A percentile compares a stretch with the other conserved stretches of the same genome.
Conservation (phyloP, 2,329 filamentous ascomycete genomes). For the Rhynchosporium graminicola region DNA sequence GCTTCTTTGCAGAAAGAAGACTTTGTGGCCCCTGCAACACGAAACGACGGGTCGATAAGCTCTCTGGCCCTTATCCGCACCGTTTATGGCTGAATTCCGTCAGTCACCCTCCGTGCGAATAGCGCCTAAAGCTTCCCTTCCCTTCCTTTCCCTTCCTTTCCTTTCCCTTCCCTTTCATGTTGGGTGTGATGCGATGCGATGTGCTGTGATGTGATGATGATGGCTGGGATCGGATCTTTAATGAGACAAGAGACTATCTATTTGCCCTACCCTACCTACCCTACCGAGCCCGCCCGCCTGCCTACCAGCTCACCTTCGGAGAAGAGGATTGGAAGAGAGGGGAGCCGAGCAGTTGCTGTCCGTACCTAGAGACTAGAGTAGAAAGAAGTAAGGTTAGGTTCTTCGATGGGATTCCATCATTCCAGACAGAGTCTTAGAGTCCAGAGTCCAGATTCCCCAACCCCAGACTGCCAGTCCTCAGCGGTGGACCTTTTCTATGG, state of each 20-base stretch:
- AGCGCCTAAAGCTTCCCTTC: constrained; percentile 26
- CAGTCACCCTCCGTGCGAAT: background rate
- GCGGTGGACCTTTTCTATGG: constrained; percentile 13
- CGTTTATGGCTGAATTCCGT: constrained; percentile 26
- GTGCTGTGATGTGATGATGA: constrained; percentile 14
- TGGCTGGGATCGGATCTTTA: background rate
- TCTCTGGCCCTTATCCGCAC: constrained; percentile 16
- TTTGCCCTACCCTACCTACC: constrained; percentile 8
- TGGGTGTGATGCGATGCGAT: no score
- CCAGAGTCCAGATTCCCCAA: no score
- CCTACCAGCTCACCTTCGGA: background rate
- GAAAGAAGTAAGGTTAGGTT: background rate
- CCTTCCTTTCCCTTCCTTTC: no score
- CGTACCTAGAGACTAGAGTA: background rate
- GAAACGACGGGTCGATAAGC: constrained; percentile 16
- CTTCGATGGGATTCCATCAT: constrained; percentile 10
- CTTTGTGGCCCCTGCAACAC: background rate
- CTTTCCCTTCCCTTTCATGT: no score
- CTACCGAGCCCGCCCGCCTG: background rate
- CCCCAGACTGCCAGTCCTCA: no score
- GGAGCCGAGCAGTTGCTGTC: constrained; percentile 3
- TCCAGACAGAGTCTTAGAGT: background rate
- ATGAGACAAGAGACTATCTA: background rate
- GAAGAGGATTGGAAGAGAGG: background rate
- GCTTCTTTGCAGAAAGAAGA: constrained; percentile 15